Conservation (phyloP, 2,329 filamentous ascomycete species). For the Zymoseptoria crescenta region DNA sequence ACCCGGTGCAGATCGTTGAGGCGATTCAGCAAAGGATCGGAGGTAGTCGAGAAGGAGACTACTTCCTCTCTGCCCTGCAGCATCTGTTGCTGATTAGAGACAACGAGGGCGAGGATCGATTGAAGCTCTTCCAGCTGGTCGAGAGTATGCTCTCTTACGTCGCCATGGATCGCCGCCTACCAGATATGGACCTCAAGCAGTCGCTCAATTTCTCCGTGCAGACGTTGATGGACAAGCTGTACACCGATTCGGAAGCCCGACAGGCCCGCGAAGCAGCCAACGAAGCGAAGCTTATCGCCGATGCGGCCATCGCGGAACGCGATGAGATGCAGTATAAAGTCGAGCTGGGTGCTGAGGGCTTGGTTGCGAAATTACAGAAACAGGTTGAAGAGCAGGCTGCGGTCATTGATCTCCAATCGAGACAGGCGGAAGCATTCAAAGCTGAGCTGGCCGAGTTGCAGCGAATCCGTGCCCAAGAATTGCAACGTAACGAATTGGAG, state of each 20-base stretch:
- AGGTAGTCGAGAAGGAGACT: conserved; percentile 82
- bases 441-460: conserved; percentile 83
- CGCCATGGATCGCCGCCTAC: conserved; percentile 90
- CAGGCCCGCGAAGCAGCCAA: conserved; percentile 86
- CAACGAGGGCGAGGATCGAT: conserved; percentile 81
- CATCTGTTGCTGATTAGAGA: conserved; percentile 89
- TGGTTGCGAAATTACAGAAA: conserved; percentile 86
- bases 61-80: conserved; percentile 91
- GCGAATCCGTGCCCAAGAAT: conserved; percentile 76
- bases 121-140: conserved; percentile 94
- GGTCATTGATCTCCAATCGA: conserved; percentile 79
- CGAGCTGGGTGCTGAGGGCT: conserved; percentile 83
- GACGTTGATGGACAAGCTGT: conserved; percentile 85
- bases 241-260: conserved; percentile 90
- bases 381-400: conserved; percentile 88
- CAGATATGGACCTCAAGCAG: conserved; percentile 96
- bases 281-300: conserved; percentile 84
- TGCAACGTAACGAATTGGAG: conserved; percentile 91
- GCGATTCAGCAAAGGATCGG: conserved; percentile 80
- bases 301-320: conserved; percentile 89
- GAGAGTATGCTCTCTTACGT: conserved; percentile 99
- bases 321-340: conserved; percentile 88
- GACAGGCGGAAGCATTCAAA: conserved; percentile 82
- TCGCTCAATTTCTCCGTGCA: conserved; percentile 97
- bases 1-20: conserved; percentile 87